A percentile compares a stretch with the other conserved stretches of the same genome.
phyloP scores from a whole-genome alignment of 306 rosid genomes.

The Cicer chorassanicum region DNA sequence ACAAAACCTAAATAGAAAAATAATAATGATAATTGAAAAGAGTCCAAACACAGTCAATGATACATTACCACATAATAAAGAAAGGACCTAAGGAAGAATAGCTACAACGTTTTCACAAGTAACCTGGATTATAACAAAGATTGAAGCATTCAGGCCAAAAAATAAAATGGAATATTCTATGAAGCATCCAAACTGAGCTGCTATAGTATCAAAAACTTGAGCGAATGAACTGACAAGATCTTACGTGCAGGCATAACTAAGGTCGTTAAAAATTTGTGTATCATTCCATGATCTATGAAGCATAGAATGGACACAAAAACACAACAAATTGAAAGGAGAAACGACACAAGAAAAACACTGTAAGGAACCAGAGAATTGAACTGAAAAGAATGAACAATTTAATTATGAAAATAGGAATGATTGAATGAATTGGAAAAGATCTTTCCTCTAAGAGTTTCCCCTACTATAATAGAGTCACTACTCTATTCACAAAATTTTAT shows the following conservation, averaged over 20 bases:
- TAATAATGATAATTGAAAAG: no score
- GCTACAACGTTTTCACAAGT: constrained; percentile 16
- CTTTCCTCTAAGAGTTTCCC: no score
- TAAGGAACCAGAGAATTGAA: no score
- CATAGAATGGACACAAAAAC: not conserved
- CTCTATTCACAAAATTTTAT: no score
- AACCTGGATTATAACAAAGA: constrained; percentile 11
- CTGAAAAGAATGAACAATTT: no score
- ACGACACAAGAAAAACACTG: not conserved
- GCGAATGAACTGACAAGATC: constrained; percentile 22
- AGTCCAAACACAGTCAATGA: constrained; percentile 25
- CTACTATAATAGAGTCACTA: no score
- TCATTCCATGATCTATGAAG: constrained; percentile 11
- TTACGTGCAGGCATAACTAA: constrained; percentile 3
- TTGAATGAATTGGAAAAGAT: no score
- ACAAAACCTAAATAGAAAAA: no score
- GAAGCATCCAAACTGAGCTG: constrained; percentile 27
- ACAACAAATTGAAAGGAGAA: constrained; percentile 3
- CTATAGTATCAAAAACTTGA: constrained; percentile 19
- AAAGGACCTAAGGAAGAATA: constrained; percentile 1
- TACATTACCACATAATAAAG: not conserved
- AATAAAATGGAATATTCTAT: not conserved
- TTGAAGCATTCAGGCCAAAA: constrained; percentile 7
- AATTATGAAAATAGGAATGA: no score
- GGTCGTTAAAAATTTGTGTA: constrained; percentile 1